Conservation (phyloP, 2,329 filamentous ascomycete genomes). For the Phialocephala subalpina region DNA sequence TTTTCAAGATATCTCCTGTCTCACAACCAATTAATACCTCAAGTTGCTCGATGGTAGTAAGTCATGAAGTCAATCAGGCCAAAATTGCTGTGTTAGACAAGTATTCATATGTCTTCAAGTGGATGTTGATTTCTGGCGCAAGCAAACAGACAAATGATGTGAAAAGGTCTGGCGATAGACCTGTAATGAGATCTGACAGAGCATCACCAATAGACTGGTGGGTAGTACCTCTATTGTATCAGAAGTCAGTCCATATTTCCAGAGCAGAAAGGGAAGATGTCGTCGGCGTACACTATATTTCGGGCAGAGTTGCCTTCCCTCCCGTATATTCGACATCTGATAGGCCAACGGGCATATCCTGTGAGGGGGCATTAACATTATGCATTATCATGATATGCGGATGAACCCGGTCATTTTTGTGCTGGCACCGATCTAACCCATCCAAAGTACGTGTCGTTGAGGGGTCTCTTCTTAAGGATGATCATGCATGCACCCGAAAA, state of each 20-base stretch:
- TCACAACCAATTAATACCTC: not conserved
- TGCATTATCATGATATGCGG: constrained; percentile 30
- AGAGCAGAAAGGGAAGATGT: not conserved
- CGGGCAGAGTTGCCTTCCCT: constrained; percentile 3
- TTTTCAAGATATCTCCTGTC: not conserved
- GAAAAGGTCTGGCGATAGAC: not conserved
- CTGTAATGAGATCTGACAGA: not conserved
- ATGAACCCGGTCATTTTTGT: constrained; percentile 18
- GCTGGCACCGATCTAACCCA: constrained; percentile 17
- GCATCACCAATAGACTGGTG: not conserved
- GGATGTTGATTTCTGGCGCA: not conserved
- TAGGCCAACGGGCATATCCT: constrained; percentile 24
- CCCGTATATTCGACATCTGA: constrained; percentile 8
- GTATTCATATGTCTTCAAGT: not conserved
- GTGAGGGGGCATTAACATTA: constrained; percentile 32
- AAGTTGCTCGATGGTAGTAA: not conserved
- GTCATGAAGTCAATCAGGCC: not conserved
- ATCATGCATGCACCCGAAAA: constrained; percentile 28
- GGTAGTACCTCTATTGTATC: constrained; percentile 21
- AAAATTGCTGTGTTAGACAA: not conserved
- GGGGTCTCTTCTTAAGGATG: constrained; percentile 20
- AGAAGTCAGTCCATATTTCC: constrained; percentile 1
- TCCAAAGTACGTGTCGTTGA: constrained; percentile 23
- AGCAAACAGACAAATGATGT: not conserved
- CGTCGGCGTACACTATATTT: not conserved